These are phyloP conservation scores for Pseudofabraea citricarpa DNA, from an alignment of 2,329 filamentous ascomycete genomes.

Conservation along the genomic window DNA sequence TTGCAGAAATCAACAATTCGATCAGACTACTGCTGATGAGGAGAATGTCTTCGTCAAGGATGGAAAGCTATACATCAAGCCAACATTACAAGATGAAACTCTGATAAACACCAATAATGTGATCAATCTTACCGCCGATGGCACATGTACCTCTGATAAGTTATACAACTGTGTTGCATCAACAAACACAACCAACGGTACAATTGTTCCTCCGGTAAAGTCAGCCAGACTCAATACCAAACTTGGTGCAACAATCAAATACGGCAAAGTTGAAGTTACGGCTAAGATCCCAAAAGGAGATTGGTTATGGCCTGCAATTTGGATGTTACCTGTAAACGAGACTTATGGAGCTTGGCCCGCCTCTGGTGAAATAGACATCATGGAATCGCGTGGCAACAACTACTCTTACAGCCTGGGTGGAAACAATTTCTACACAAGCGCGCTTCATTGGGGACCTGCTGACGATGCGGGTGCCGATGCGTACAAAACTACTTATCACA, in stretches of 20 bases:
- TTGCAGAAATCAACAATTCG: conserved; percentile 69
- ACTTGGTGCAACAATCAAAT: conserved; percentile 47
- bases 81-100: conserved; percentile 64
- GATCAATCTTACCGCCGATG: conserved; percentile 59
- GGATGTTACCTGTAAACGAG: conserved; percentile 43
- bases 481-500: conserved; percentile 28
- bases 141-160: conserved; percentile 58
- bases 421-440: conserved; percentile 36
- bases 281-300: conserved; percentile 48
- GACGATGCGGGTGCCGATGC: conserved; percentile 21
- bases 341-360: conserved; percentile 46
- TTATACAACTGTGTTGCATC: conserved; percentile 57
- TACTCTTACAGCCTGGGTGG: conserved; percentile 33
- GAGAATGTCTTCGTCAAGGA: conserved; percentile 69
- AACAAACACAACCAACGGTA: conserved; percentile 73
- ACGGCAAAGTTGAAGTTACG: conserved; percentile 48
- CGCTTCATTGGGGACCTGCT: conserved; percentile 42
- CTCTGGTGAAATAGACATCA: conserved; percentile 50
- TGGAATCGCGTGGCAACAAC: conserved; percentile 43
- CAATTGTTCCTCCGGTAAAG: conserved; percentile 68
- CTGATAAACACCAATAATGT: conserved; percentile 59
- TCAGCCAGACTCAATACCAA: conserved; percentile 74
- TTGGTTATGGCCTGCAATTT: conserved; percentile 48
- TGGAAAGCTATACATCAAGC: conserved; percentile 64
- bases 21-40: conserved; percentile 62